Conservation (phyloP, 805 yeast genomes). For the Yarrowia osloensis region DNA sequence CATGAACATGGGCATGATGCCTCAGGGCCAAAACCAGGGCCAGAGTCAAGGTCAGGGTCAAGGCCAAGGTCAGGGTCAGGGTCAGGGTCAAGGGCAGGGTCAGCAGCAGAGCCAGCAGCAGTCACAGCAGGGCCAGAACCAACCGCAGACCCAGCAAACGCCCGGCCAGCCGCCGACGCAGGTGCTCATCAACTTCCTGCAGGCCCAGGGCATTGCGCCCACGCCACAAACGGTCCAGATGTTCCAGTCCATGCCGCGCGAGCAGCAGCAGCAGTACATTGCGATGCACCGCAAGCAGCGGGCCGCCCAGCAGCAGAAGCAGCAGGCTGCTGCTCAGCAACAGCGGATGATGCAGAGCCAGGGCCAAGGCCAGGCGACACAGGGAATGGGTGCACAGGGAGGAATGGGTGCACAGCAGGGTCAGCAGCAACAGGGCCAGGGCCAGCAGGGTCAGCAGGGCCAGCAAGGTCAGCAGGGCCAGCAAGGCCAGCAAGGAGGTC, state of each 20-base stretch:
- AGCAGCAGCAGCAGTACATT: conserved; percentile 36
- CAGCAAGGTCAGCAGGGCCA: conserved; percentile 33
- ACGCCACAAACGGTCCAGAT: conserved; percentile 27
- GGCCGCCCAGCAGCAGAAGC: conserved; percentile 35
- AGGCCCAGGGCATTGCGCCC: conserved; percentile 30
- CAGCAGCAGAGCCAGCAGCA: no score
- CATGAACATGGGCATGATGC: conserved; percentile 26
- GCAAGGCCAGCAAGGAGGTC: conserved; percentile 34
- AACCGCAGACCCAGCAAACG: neutral
- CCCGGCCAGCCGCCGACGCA: neutral
- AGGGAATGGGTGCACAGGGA: neutral
- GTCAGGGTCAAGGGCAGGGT: neutral
- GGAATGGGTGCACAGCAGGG: neutral
- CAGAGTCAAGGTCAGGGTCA: conserved; percentile 6
- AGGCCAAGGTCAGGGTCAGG: neutral
- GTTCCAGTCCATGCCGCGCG: conserved; percentile 34
- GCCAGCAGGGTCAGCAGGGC: conserved; percentile 34
- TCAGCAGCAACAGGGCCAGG: conserved; percentile 37
- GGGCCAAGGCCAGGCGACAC: conserved; percentile 25
- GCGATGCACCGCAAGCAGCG: conserved; percentile 34
- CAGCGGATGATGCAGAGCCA: conserved; percentile 38
- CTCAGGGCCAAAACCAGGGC: neutral
- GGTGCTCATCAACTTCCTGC: conserved; percentile 13
- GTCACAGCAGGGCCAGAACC: conserved; percentile 36
- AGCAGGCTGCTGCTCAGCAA: conserved; percentile 32